Conservation (phyloP, 257 asterid species). For the Nicotiana otophora region DNA sequence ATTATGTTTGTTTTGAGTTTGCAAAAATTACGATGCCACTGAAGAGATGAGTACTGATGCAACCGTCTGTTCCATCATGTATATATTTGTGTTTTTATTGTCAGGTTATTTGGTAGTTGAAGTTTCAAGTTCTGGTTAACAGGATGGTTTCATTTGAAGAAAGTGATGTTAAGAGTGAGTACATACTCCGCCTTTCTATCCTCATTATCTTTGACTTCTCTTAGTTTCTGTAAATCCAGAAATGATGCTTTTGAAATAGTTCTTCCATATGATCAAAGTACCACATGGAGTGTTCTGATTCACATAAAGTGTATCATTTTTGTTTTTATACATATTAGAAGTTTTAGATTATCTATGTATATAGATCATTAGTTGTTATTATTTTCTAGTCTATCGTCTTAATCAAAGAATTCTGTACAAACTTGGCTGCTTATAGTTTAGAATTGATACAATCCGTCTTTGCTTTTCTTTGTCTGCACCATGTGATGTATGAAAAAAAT, state of each 20-base stretch:
- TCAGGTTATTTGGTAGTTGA: not conserved
- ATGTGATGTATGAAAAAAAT: not conserved
- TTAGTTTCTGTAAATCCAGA: not conserved
- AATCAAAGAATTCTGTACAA: not conserved
- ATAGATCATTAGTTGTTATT: not conserved
- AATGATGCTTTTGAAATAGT: not conserved
- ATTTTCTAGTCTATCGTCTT: not conserved
- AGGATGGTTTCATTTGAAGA: constrained; percentile 33
- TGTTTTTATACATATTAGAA: not conserved
- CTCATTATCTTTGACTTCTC: not conserved
- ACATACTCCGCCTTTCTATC: not conserved
- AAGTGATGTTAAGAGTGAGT: constrained; percentile 38
- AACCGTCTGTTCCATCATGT: not conserved
- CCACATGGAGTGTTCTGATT: not conserved
- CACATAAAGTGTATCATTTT: not conserved
- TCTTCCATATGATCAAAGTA: not conserved
- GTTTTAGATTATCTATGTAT: not conserved
- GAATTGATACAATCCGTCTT: not conserved
- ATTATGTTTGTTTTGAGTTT: not conserved
- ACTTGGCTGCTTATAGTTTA: not conserved
- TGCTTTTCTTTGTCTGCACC: not conserved
- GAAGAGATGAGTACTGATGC: not conserved
- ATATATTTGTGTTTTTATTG: not conserved
- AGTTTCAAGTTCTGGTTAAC: constrained; percentile 7
- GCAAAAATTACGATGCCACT: not conserved